Percentiles rank a stretch among this genome's conserved stretches.
These are phyloP conservation scores for Yamadazyma oceani DNA, from an alignment of 1,139 yeast genomes.

Conservation along the genomic window DNA sequence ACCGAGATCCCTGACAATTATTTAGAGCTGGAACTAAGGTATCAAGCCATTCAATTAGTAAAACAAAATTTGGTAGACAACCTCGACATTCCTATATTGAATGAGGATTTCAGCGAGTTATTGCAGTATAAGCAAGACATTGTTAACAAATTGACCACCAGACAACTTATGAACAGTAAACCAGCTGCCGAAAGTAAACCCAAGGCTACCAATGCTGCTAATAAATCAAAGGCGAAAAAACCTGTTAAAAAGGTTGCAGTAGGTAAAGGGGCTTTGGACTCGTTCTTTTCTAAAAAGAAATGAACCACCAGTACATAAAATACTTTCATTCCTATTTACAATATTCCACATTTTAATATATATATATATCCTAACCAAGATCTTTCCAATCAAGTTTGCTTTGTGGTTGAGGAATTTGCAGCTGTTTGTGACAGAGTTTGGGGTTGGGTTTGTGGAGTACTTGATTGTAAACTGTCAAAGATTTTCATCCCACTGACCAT, in stretches of 20 bases:
- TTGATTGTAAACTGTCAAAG: constrained; percentile 48
- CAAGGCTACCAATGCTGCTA: constrained; percentile 19
- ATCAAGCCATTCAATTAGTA: constrained; percentile 12
- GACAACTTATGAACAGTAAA: constrained; percentile 31
- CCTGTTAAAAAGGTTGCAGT: constrained; percentile 42
- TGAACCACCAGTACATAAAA: background rate
- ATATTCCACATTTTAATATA: too few relatives aligned
- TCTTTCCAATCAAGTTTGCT: too few relatives aligned
- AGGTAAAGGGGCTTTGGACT: constrained; percentile 63
- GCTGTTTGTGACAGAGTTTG: too few relatives aligned
- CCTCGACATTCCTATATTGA: constrained; percentile 23
- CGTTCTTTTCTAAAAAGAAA: constrained; percentile 46
- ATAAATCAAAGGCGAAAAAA: constrained; percentile 8
- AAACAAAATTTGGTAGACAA: constrained; percentile 10
- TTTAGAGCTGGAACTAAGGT: constrained; percentile 18
- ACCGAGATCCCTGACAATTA: constrained; percentile 30
- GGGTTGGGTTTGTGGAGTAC: background rate
- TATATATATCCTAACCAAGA: too few relatives aligned
- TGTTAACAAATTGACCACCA: constrained; percentile 24
- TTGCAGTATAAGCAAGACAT: constrained; percentile 30
- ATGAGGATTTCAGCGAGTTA: constrained; percentile 31
- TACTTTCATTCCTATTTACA: constrained; percentile 1
- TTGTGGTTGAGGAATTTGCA: too few relatives aligned
- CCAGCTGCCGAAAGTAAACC: constrained; percentile 18
- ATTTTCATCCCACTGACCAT: constrained; percentile 79